Percentiles rank a stretch among this genome's conserved stretches.
phyloP scores from a whole-genome alignment of 2,329 filamentous ascomycete genomes.

The Pestalotiopsis sp. region DNA sequence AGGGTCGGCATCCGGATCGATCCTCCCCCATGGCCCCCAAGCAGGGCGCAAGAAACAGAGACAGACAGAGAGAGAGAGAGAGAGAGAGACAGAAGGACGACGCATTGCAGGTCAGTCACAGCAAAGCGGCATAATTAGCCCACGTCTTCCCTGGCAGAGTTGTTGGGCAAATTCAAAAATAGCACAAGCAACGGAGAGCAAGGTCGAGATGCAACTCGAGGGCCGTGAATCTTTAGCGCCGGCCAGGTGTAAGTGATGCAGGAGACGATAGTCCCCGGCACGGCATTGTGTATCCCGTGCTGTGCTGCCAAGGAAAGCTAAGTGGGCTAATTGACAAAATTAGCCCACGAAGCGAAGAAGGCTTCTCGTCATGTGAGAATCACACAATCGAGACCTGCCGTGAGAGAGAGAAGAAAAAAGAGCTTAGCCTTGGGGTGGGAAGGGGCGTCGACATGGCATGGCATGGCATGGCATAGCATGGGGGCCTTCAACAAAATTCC shows the following conservation, averaged over 20 bases:
- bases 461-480: not conserved
- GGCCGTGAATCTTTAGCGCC: slow-evolving; percentile 30
- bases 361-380: slow-evolving; percentile 18
- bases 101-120: not conserved
- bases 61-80: not conserved
- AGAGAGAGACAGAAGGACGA: too few relatives aligned
- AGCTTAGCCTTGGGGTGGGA: not conserved
- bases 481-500: too few relatives aligned
- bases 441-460: not conserved
- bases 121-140: slow-evolving; percentile 27
- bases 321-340: slow-evolving; percentile 27
- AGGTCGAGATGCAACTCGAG: slow-evolving; percentile 15
- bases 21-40: not conserved
- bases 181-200: slow-evolving; percentile 21
- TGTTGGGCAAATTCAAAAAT: slow-evolving; percentile 35
- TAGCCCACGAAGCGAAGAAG: slow-evolving; percentile 21
- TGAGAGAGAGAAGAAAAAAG: not conserved
- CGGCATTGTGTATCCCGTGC: not conserved
- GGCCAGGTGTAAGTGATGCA: slow-evolving; percentile 16
- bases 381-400: slow-evolving; percentile 7
- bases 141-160: slow-evolving; percentile 4
- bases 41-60: not conserved
- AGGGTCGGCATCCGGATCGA: not conserved
- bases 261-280: not conserved
- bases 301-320: slow-evolving; percentile 18